Evolutionary conservation across 345 rosid species (phyloP).

Genomic region (Kandelia obovata): DNA sequence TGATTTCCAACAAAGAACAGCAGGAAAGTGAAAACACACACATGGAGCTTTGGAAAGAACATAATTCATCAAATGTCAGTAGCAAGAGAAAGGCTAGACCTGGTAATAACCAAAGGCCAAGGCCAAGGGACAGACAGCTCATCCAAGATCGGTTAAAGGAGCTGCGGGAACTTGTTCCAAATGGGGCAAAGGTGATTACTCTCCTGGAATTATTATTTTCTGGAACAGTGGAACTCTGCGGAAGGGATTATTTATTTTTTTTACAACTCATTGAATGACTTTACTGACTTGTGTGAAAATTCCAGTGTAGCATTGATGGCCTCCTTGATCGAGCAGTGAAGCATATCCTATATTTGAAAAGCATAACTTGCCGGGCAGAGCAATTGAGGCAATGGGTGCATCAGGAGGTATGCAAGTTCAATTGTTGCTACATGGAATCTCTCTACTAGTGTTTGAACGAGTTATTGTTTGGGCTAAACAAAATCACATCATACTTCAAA

Average conservation of each 20-base stretch:
- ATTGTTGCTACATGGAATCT: background rate
- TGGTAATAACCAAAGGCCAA: conserved; percentile 44
- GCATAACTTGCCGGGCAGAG: conserved; percentile 51
- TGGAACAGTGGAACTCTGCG: background rate
- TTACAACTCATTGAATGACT: background rate
- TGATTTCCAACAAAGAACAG: conserved; percentile 19
- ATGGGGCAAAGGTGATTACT: conserved; percentile 46
- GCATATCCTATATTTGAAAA: conserved; percentile 53
- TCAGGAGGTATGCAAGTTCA: conserved; percentile 38
- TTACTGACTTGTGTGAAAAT: conserved; percentile 8
- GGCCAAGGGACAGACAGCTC: conserved; percentile 67
- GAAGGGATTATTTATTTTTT: background rate
- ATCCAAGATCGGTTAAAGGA: conserved; percentile 71
- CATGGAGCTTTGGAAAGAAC: conserved; percentile 22
- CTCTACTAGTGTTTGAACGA: background rate
- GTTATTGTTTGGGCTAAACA: background rate
- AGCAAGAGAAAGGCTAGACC: conserved; percentile 41
- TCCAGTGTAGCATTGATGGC: conserved; percentile 72
- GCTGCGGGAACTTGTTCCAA: conserved; percentile 64
- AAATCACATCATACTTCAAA: too few relatives aligned
- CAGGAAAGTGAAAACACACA: conserved; percentile 1
- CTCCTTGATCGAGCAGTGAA: conserved; percentile 54
- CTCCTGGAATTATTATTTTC: background rate
- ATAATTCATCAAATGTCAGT: conserved; percentile 12
- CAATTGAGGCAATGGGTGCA: conserved; percentile 43